Percentiles rank a stretch among this genome's conserved stretches.
phyloP scores from a whole-genome alignment of 2,329 filamentous ascomycete species.

The Calonectria leucothoes region DNA sequence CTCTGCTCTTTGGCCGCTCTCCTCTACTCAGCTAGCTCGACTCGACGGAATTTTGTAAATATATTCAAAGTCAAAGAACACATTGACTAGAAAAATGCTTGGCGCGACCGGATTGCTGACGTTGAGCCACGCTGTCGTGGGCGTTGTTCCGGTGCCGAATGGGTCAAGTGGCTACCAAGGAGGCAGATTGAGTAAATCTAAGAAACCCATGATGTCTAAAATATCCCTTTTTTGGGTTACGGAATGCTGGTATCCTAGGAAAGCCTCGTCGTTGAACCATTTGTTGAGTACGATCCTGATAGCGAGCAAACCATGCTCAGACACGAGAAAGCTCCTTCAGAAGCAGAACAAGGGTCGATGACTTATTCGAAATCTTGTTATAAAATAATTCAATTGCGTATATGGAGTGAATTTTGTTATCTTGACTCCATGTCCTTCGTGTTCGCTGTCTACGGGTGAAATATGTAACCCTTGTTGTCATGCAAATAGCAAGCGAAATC shows the following conservation, averaged over 20 bases:
- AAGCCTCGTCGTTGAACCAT: neutral
- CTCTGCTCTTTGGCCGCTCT: too few relatives aligned
- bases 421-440: neutral
- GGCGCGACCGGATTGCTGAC: neutral
- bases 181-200: neutral
- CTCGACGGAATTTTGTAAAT: neutral
- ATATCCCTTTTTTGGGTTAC: neutral
- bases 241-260: neutral
- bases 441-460: neutral
- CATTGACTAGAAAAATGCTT: neutral
- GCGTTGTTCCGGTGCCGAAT: neutral
- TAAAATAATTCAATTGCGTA: neutral
- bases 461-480: neutral
- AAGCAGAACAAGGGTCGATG: neutral
- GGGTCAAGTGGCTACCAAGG: neutral
- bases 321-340: neutral
- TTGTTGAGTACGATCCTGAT: neutral
- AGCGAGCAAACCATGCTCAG: neutral
- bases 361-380: neutral
- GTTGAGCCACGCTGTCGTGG: neutral
- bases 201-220: neutral
- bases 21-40: neutral
- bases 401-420: neutral
- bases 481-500: neutral
- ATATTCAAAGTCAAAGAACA: too few relatives aligned